phyloP scores from a whole-genome alignment of 805 yeast genomes.

The Metahyphopichia silvanorum region DNA sequence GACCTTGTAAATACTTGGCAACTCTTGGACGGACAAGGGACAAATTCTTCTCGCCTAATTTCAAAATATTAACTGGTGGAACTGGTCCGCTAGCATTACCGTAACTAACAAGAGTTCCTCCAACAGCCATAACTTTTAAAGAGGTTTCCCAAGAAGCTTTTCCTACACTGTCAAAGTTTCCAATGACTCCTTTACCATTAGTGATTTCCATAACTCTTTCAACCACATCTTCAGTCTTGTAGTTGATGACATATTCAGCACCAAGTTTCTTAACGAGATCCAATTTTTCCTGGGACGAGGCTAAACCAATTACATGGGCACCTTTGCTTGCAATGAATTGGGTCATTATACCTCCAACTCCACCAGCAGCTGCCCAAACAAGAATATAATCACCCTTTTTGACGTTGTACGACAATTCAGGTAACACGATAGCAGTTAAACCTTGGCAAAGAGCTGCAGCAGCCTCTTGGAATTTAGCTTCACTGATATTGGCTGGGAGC shows the following conservation, averaged over 20 bases:
- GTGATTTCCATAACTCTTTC: conserved; percentile 58
- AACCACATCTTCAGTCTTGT: conserved; percentile 52
- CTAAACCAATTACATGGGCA: conserved; percentile 81
- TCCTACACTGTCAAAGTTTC: conserved; percentile 72
- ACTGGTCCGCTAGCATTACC: conserved; percentile 89
- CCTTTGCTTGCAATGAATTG: conserved; percentile 65
- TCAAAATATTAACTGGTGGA: conserved; percentile 55
- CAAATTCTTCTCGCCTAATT: conserved; percentile 60
- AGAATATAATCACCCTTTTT: conserved; percentile 68
- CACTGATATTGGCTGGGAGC: conserved; percentile 46
- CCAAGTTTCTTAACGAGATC: conserved; percentile 65
- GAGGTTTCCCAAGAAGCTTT: conserved; percentile 72
- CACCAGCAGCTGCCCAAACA: conserved; percentile 95
- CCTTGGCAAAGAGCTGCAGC: conserved; percentile 71
- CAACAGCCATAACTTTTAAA: conserved; percentile 55
- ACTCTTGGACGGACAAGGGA: conserved; percentile 64
- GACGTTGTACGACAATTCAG: conserved; percentile 62
- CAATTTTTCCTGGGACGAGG: conserved; percentile 74
- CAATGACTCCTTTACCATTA: conserved; percentile 63
- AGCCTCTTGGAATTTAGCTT: conserved; percentile 48
- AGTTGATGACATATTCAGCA: conserved; percentile 69
- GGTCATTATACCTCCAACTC: conserved; percentile 72
- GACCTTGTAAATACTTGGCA: conserved; percentile 47
- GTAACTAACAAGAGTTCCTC: conserved; percentile 71
- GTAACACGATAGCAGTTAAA: conserved; percentile 73